Percentiles rank a stretch among this genome's conserved stretches.
Conservation (phyloP, 2,329 filamentous ascomycete species). For the Boeremia lycopersici region DNA sequence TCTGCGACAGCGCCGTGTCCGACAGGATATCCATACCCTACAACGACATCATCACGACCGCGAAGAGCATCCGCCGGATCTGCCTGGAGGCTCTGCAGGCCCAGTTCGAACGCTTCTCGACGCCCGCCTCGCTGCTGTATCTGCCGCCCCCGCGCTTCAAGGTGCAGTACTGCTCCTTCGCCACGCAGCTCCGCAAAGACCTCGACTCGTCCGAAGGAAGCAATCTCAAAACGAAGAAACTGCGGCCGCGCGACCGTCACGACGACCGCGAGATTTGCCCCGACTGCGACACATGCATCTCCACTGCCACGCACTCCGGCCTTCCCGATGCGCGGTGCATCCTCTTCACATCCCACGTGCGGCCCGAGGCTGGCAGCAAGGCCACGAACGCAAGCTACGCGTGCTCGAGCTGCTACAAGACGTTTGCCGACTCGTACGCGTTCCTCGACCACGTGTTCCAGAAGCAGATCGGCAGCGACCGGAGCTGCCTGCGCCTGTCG, state of each 20-base stretch:
- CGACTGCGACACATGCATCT: conserved; percentile 37
- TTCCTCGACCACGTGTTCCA: conserved; percentile 46
- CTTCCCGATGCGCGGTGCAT: conserved; percentile 38
- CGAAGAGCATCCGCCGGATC: conserved; percentile 40
- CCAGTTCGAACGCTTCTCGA: conserved; percentile 35
- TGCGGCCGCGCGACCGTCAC: conserved; percentile 34
- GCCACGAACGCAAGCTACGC: conserved; percentile 34
- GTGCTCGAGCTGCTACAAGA: conserved; percentile 45
- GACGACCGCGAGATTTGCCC: conserved; percentile 45
- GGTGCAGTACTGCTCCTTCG: conserved; percentile 41
- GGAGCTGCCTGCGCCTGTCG: conserved; percentile 35
- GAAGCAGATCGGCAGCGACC: conserved; percentile 40
- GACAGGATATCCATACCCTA: conserved; percentile 28
- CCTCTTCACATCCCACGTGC: conserved; percentile 39
- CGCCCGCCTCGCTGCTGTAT: conserved; percentile 23
- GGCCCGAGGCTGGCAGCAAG: conserved; percentile 6
- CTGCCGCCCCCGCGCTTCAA: conserved; percentile 45
- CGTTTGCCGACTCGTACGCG: conserved; percentile 42
- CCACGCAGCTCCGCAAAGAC: conserved; percentile 36
- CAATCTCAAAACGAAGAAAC: conserved; percentile 34
- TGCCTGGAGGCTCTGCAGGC: conserved; percentile 39
- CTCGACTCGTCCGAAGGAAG: conserved; percentile 24
- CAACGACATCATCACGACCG: conserved; percentile 38
- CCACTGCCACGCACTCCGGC: conserved; percentile 41
- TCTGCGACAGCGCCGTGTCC: conserved; percentile 36